These are phyloP conservation scores for Didymella pinodella DNA, from an alignment of 2,329 filamentous ascomycete species.

Conservation along the genomic window DNA sequence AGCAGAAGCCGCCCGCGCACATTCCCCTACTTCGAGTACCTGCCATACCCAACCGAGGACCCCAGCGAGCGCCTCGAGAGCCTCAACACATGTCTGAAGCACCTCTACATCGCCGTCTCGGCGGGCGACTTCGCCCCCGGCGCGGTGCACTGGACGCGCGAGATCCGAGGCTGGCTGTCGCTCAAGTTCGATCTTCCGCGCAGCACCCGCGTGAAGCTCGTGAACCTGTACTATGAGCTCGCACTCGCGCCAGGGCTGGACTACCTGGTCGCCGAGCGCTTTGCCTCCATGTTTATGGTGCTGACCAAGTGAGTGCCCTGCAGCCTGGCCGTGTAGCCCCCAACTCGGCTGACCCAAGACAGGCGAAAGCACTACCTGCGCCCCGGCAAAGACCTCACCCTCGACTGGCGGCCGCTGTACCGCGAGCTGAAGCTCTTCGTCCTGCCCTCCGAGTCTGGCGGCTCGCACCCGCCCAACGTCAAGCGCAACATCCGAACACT, in stretches of 20 bases:
- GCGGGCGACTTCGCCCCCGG: slow-evolving; percentile 94
- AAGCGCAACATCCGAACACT: slow-evolving; percentile 76
- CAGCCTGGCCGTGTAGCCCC: not conserved
- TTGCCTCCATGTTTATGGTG: slow-evolving; percentile 94
- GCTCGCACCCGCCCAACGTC: slow-evolving; percentile 67
- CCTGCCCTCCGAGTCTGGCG: slow-evolving; percentile 78
- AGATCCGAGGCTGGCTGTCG: slow-evolving; percentile 92
- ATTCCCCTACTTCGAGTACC: slow-evolving; percentile 88
- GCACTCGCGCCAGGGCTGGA: slow-evolving; percentile 90
- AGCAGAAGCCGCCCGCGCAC: slow-evolving; percentile 82
- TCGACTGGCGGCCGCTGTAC: slow-evolving; percentile 94
- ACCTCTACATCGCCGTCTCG: slow-evolving; percentile 89
- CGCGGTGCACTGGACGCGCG: slow-evolving; percentile 94
- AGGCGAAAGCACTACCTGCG: slow-evolving; percentile 96
- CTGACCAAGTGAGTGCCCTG: slow-evolving; percentile 78
- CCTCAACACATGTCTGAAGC: slow-evolving; percentile 86
- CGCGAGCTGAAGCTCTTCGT: slow-evolving; percentile 91
- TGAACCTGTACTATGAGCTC: slow-evolving; percentile 93
- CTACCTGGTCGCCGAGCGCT: slow-evolving; percentile 80
- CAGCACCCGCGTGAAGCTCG: slow-evolving; percentile 80
- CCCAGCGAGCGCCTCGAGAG: slow-evolving; percentile 79
- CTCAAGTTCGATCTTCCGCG: slow-evolving; percentile 97
- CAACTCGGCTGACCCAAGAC: slow-evolving; percentile 37
- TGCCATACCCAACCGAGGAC: slow-evolving; percentile 88
- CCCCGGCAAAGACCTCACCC: slow-evolving; percentile 83